Conservation (phyloP, 2,329 filamentous ascomycete species). For the Nemania sp. region DNA sequence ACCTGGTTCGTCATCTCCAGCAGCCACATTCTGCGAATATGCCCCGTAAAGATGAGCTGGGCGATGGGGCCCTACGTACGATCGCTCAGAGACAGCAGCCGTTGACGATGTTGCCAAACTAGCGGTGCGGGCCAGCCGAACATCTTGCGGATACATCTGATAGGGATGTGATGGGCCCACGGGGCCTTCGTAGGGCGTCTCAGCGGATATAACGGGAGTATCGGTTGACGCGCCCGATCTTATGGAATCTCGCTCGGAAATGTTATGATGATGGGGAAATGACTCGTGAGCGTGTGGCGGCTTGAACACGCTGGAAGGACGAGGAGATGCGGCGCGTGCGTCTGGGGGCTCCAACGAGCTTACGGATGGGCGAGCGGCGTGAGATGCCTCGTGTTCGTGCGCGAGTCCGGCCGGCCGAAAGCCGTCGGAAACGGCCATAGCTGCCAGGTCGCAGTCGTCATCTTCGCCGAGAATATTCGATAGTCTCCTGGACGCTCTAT, state of each 20-base stretch:
- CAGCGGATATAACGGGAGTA: slow-evolving; percentile 46
- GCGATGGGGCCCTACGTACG: slow-evolving; percentile 62
- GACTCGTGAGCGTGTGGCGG: slow-evolving; percentile 53
- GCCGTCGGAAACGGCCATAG: slow-evolving; percentile 51
- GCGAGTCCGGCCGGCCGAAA: slow-evolving; percentile 37
- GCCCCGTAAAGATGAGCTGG: slow-evolving; percentile 85
- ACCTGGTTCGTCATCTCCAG: slow-evolving; percentile 52
- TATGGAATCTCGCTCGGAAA: slow-evolving; percentile 34
- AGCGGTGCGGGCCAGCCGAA: slow-evolving; percentile 52
- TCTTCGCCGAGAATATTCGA: slow-evolving; percentile 44
- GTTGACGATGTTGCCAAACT: slow-evolving; percentile 76
- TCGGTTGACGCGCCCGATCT: slow-evolving; percentile 42
- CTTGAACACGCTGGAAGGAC: slow-evolving; percentile 61
- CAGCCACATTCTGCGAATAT: slow-evolving; percentile 78
- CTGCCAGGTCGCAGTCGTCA: slow-evolving; percentile 53
- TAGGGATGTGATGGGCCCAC: slow-evolving; percentile 82
- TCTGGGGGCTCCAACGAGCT: slow-evolving; percentile 28
- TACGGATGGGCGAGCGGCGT: slow-evolving; percentile 28
- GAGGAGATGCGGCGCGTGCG: slow-evolving; percentile 34
- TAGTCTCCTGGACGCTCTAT: slow-evolving; percentile 46
- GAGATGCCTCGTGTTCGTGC: slow-evolving; percentile 26
- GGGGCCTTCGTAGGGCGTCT: slow-evolving; percentile 71
- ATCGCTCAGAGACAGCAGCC: slow-evolving; percentile 58
- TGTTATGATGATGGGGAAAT: slow-evolving; percentile 57
- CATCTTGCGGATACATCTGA: slow-evolving; percentile 78